Evolutionary conservation across 257 asterid species (phyloP).

Genomic region (Solanum paucissectum): DNA sequence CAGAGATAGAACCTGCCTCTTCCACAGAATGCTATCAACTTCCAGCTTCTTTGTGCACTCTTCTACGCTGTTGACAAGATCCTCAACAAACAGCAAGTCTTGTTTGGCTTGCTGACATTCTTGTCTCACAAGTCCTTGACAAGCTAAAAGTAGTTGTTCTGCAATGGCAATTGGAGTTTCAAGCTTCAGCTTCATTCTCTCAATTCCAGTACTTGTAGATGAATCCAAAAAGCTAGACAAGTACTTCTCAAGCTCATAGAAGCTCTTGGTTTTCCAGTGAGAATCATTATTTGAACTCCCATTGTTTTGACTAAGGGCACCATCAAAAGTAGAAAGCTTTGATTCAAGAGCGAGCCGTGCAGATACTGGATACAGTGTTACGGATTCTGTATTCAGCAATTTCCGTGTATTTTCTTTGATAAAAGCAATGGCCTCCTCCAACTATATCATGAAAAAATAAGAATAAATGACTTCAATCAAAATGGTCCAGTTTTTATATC

Average conservation of each 20-base stretch:
- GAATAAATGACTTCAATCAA: slow-evolving; percentile 1
- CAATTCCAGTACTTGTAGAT: slow-evolving; percentile 69
- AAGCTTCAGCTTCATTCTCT: slow-evolving; percentile 85
- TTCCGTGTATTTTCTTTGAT: slow-evolving; percentile 68
- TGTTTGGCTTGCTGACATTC: slow-evolving; percentile 58
- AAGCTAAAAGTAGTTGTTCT: slow-evolving; percentile 62
- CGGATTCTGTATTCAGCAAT: slow-evolving; percentile 61
- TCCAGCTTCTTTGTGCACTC: slow-evolving; percentile 61
- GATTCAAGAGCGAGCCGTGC: slow-evolving; percentile 86
- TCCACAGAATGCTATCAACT: slow-evolving; percentile 72
- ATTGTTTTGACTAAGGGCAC: slow-evolving; percentile 23
- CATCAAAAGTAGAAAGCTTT: slow-evolving; percentile 46
- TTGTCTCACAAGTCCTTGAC: slow-evolving; percentile 61
- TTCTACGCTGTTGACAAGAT: slow-evolving; percentile 47
- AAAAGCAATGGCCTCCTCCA: slow-evolving; percentile 74
- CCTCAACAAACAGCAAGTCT: slow-evolving; percentile 58
- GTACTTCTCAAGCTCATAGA: slow-evolving; percentile 65
- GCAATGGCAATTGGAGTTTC: slow-evolving; percentile 87
- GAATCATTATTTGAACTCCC: slow-evolving; percentile 18
- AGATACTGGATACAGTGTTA: slow-evolving; percentile 73
- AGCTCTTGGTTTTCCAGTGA: slow-evolving; percentile 46
- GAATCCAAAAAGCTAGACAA: slow-evolving; percentile 76
- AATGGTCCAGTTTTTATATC: background rate
- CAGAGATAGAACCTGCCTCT: slow-evolving; percentile 64
- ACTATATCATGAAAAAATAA: slow-evolving; percentile 35